Conservation (phyloP, 306 rosid genomes). For the Ceratonia siliqua region DNA sequence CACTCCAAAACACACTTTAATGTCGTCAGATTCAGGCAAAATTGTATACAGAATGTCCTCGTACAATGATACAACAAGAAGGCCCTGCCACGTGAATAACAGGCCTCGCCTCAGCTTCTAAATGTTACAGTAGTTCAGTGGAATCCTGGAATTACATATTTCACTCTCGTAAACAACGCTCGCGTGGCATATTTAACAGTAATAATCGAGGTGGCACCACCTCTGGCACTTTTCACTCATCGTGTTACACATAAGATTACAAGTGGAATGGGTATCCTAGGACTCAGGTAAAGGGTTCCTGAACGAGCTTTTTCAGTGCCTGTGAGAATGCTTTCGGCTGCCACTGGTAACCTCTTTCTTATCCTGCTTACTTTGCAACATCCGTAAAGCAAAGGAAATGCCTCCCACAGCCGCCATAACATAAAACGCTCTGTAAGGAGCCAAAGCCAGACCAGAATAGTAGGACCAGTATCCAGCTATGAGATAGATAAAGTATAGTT, state of each 20-base stretch:
- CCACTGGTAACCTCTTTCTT: constrained; percentile 53
- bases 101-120: background rate
- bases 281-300: constrained; percentile 5
- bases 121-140: background rate
- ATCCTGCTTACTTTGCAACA: constrained; percentile 48
- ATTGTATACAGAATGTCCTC: background rate
- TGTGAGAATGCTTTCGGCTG: constrained; percentile 77
- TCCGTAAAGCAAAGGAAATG: constrained; percentile 57
- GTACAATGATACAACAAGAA: background rate
- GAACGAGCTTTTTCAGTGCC: constrained; percentile 51
- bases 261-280: no score
- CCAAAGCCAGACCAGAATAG: constrained; percentile 71
- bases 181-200: constrained; percentile 25
- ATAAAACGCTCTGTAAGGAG: constrained; percentile 70
- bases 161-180: background rate
- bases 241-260: constrained; percentile 10
- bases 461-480: constrained; percentile 76
- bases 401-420: constrained; percentile 73
- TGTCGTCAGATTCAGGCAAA: background rate
- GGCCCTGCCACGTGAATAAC: background rate
- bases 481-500: constrained; percentile 61
- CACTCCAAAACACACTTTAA: background rate
- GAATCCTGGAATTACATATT: background rate
- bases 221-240: constrained; percentile 7
- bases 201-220: constrained; percentile 10